Conservation (phyloP, 352 stramenopile genomes). For the Globisporangium rhizosaccharum region DNA sequence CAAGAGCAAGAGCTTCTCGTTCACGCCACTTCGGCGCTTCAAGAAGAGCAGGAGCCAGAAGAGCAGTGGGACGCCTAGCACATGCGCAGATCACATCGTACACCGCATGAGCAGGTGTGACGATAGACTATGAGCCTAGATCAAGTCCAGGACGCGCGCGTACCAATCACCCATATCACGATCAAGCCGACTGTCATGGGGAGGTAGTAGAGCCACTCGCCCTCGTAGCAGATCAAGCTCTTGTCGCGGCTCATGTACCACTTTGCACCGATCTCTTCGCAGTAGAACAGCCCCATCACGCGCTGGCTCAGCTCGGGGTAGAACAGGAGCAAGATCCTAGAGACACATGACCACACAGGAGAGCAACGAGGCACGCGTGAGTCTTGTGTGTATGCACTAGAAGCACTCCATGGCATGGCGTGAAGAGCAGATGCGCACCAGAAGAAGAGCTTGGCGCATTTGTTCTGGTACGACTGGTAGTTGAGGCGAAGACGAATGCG, state of each 20-base stretch:
- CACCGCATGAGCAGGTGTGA: neutral
- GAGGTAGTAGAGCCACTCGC: slow-evolving; percentile 52
- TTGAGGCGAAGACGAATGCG: slow-evolving; percentile 67
- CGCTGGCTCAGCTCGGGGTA: slow-evolving; percentile 72
- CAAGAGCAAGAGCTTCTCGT: slow-evolving; percentile 43
- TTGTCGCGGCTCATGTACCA: slow-evolving; percentile 66
- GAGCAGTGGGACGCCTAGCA: slow-evolving; percentile 51
- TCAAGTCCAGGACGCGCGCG: neutral
- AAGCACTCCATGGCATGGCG: neutral
- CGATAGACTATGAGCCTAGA: neutral
- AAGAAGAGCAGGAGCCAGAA: slow-evolving; percentile 64
- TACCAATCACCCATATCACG: slow-evolving; percentile 60
- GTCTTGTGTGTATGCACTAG: neutral
- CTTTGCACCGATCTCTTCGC: slow-evolving; percentile 51
- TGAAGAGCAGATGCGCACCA: slow-evolving; percentile 21
- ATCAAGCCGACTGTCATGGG: slow-evolving; percentile 38
- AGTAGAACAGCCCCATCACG: slow-evolving; percentile 70
- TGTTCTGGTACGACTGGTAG: slow-evolving; percentile 70
- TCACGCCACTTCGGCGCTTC: slow-evolving; percentile 43
- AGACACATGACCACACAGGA: slow-evolving; percentile 1
- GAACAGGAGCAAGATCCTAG: slow-evolving; percentile 57
- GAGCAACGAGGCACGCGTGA: neutral
- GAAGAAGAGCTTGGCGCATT: slow-evolving; percentile 72
- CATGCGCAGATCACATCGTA: neutral
- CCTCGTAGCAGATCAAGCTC: slow-evolving; percentile 50